Percentiles rank a stretch among this genome's conserved stretches.
phyloP scores from a whole-genome alignment of 352 stramenopile genomes.

The Phytophthora europaea region DNA sequence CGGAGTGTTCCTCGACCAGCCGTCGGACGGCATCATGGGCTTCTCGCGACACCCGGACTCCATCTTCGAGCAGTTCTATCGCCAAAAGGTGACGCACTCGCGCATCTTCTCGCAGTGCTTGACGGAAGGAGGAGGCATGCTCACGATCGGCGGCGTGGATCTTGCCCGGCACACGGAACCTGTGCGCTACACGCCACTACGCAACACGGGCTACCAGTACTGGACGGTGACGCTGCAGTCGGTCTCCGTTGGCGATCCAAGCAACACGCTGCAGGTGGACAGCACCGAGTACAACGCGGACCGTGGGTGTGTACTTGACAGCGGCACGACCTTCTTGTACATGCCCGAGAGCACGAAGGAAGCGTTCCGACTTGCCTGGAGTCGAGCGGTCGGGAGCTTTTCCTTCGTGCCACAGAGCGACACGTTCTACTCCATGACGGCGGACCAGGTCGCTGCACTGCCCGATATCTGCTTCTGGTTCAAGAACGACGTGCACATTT shows the following conservation, averaged over 20 bases:
- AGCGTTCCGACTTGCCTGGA: conserved; percentile 65
- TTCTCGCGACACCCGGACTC: conserved; percentile 93
- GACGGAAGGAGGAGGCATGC: conserved; percentile 82
- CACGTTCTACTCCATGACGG: conserved; percentile 52
- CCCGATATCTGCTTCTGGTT: conserved; percentile 80
- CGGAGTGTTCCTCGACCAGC: conserved; percentile 92
- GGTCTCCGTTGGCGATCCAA: conserved; percentile 49
- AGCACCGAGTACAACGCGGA: conserved; percentile 63
- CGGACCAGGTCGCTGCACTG: conserved; percentile 42
- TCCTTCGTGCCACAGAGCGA: conserved; percentile 55
- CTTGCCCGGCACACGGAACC: conserved; percentile 66
- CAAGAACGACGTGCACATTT: conserved; percentile 65
- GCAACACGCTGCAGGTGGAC: conserved; percentile 49
- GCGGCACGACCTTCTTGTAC: conserved; percentile 85
- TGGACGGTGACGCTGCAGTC: conserved; percentile 77
- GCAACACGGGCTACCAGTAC: conserved; percentile 80
- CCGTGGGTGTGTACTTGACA: conserved; percentile 82
- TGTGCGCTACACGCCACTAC: conserved; percentile 91
- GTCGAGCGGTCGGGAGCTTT: conserved; percentile 48
- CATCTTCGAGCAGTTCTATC: conserved; percentile 93
- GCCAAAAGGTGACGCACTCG: conserved; percentile 77
- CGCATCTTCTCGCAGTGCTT: conserved; percentile 96
- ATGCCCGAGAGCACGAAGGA: conserved; percentile 48
- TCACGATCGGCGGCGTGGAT: conserved; percentile 94
- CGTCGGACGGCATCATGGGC: conserved; percentile 98